A percentile compares a stretch with the other conserved stretches of the same genome.
Evolutionary conservation across 2,329 filamentous ascomycete species (phyloP).

Genomic region (Fusarium udum): DNA sequence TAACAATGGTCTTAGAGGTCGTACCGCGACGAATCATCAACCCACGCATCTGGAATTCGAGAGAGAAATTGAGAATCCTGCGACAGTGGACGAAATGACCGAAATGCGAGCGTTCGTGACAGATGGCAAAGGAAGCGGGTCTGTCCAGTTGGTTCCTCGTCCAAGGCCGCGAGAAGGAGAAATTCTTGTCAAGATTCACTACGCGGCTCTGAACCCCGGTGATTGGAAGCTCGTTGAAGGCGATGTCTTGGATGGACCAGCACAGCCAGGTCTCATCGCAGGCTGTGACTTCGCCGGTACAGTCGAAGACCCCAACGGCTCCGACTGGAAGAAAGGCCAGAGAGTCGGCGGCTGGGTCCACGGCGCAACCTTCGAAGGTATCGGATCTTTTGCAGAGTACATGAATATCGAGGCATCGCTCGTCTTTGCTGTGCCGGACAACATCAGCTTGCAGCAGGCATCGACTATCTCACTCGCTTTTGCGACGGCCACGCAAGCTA

Average conservation of each 20-base stretch:
- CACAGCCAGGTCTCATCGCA: background rate
- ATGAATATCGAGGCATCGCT: background rate
- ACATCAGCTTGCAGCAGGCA: background rate
- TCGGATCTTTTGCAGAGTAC: slow-evolving; percentile 3
- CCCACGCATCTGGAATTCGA: background rate
- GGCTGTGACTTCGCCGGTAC: slow-evolving; percentile 11
- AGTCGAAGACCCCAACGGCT: background rate
- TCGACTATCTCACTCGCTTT: slow-evolving; percentile 9
- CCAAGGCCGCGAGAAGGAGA: background rate
- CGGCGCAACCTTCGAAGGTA: background rate
- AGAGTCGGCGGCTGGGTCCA: slow-evolving; percentile 13
- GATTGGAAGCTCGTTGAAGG: slow-evolving; percentile 19
- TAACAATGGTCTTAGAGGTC: background rate
- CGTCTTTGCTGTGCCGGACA: background rate
- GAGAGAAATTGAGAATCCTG: too few species aligned
- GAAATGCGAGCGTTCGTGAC: slow-evolving; percentile 10
- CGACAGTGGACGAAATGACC: background rate
- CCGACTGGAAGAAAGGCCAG: background rate
- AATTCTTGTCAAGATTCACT: slow-evolving; percentile 4
- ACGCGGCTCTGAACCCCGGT: background rate
- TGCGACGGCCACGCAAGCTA: slow-evolving; percentile 1
- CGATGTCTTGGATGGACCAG: background rate
- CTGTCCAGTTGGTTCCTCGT: background rate
- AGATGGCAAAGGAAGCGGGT: background rate
- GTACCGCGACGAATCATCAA: background rate